phyloP scores from a whole-genome alignment of 805 yeast genomes.

The Soucietia sequanensis region DNA sequence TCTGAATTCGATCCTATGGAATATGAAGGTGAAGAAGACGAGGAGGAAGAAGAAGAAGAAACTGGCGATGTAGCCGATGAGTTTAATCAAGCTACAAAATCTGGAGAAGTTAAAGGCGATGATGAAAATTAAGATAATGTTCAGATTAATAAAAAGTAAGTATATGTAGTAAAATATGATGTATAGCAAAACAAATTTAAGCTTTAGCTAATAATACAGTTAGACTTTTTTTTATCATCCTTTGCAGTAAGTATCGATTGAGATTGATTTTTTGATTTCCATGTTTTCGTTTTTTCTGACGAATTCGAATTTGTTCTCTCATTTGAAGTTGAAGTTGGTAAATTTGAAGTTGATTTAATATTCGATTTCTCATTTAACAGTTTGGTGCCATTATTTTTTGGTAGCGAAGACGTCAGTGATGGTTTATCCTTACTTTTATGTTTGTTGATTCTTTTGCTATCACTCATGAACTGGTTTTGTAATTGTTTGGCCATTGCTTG shows the following conservation, averaged over 20 bases:
- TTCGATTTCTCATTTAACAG: too few species aligned
- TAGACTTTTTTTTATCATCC: slow-evolving; percentile 14
- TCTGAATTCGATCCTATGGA: slow-evolving; percentile 77
- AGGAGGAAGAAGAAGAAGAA: slow-evolving; percentile 38
- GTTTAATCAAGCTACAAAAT: slow-evolving; percentile 17
- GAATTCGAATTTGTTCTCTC: too few species aligned
- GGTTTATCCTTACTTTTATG: slow-evolving; percentile 2
- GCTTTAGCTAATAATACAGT: slow-evolving; percentile 21
- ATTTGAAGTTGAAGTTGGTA: too few species aligned
- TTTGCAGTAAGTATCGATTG: too few species aligned
- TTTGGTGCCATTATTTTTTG: neutral
- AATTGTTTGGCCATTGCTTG: slow-evolving; percentile 45
- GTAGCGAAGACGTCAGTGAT: neutral
- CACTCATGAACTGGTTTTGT: slow-evolving; percentile 37
- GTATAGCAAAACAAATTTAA: too few species aligned
- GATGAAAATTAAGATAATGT: slow-evolving; percentile 6
- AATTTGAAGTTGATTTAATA: too few species aligned
- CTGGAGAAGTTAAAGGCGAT: slow-evolving; percentile 12
- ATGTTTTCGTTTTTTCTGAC: neutral
- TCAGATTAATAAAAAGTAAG: neutral
- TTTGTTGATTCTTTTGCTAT: slow-evolving; percentile 10
- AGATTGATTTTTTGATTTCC: neutral
- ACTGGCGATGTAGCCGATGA: slow-evolving; percentile 23
- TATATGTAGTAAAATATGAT: too few species aligned
- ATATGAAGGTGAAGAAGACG: slow-evolving; percentile 63